phyloP scores from a whole-genome alignment of 176 grass and related monocot genomes.

The Aegilops tauschii region DNA sequence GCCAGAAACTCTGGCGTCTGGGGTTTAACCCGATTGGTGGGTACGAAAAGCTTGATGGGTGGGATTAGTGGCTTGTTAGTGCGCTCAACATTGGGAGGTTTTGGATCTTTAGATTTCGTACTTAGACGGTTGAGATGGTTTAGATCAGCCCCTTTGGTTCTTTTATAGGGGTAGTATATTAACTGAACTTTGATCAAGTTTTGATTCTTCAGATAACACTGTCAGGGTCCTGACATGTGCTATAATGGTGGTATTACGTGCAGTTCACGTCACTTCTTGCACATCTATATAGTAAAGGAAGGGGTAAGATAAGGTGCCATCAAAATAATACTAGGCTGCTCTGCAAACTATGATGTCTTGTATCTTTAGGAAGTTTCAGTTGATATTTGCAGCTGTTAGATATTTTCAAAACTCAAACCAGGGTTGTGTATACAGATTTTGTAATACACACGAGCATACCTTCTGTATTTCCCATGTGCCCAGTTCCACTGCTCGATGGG shows the following conservation, averaged over 20 bases:
- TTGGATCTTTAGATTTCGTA: too few relatives aligned
- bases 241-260: background rate
- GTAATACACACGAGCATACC: background rate
- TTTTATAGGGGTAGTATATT: too few relatives aligned
- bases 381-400: background rate
- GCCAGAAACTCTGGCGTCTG: too few relatives aligned
- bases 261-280: background rate
- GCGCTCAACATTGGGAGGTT: too few relatives aligned
- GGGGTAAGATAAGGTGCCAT: background rate
- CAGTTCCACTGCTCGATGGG: background rate
- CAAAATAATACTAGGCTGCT: conserved; percentile 16
- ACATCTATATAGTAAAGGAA: background rate
- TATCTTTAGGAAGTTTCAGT: conserved; percentile 1
- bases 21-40: too few relatives aligned
- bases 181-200: too few relatives aligned
- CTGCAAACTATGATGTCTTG: background rate
- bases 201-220: too few relatives aligned
- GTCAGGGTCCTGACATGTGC: background rate
- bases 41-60: too few relatives aligned
- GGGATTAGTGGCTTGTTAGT: too few relatives aligned
- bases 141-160: too few relatives aligned
- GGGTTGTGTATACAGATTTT: background rate
- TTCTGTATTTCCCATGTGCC: background rate
- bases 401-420: background rate
- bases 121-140: too few relatives aligned